phyloP scores from a whole-genome alignment of 192 early-diverging fungal genomes.

The Coemansia sp. region DNA sequence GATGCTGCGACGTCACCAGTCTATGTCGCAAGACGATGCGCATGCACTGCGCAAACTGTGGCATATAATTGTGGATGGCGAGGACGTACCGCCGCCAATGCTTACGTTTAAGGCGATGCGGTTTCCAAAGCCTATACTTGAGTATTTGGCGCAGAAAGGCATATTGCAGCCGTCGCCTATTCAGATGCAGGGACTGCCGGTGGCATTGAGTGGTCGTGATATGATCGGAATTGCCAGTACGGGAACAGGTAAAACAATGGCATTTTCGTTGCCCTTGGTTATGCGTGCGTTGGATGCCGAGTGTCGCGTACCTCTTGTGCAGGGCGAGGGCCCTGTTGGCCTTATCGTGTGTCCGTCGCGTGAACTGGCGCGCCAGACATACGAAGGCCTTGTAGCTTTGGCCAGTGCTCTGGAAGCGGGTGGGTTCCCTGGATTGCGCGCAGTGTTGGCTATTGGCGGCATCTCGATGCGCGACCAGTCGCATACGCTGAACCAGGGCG shows the following conservation, averaged over 20 bases:
- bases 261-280: constrained; percentile 91
- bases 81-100: constrained; percentile 81
- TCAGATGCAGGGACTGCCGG: constrained; percentile 96
- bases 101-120: constrained; percentile 84
- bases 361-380: constrained; percentile 94
- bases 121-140: constrained; percentile 74
- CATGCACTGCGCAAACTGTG: constrained; percentile 71
- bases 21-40: constrained; percentile 53
- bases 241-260: constrained; percentile 94
- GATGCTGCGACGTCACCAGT: constrained; percentile 72
- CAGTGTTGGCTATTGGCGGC: constrained; percentile 91
- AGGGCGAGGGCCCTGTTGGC: constrained; percentile 91
- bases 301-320: constrained; percentile 70
- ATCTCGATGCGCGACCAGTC: constrained; percentile 89
- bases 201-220: constrained; percentile 84
- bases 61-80: constrained; percentile 90
- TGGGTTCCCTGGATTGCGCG: constrained; percentile 73
- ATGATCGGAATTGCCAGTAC: constrained; percentile 99
- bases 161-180: constrained; percentile 94
- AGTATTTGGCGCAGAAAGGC: constrained; percentile 75
- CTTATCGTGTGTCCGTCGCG: constrained; percentile 95
- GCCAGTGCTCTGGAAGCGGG: constrained; percentile 57
- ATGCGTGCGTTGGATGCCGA: constrained; percentile 96
- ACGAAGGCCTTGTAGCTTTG: constrained; percentile 76
- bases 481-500: constrained; percentile 67